phyloP scores from a whole-genome alignment of 139 green algal genomes.

The Chlorella sp. region DNA sequence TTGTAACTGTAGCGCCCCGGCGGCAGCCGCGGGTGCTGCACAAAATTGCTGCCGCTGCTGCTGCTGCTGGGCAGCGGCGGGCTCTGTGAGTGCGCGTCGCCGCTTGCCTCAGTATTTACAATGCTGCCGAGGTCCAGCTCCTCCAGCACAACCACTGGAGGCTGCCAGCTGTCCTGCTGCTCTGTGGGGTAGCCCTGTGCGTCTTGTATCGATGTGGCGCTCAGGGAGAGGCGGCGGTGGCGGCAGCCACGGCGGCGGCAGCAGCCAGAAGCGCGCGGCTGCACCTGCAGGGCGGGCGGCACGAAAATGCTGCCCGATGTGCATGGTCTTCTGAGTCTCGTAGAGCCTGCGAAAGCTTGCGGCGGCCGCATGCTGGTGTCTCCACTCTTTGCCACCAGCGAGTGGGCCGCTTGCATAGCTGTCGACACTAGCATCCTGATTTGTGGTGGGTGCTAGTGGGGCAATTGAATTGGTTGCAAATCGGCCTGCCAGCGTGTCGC shows the following conservation, averaged over 20 bases:
- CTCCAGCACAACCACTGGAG: too few relatives aligned
- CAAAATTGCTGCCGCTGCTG: not conserved
- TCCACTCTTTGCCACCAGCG: too few relatives aligned
- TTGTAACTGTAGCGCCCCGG: slow-evolving; percentile 35
- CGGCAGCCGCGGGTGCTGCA: not conserved
- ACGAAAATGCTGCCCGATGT: too few relatives aligned
- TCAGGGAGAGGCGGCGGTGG: not conserved
- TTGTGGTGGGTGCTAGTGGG: too few relatives aligned
- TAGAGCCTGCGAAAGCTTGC: not conserved
- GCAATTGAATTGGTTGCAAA: too few relatives aligned
- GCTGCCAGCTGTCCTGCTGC: not conserved
- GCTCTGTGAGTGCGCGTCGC: too few relatives aligned
- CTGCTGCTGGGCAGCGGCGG: not conserved
- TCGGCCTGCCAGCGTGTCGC: too few relatives aligned
- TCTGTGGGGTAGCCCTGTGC: not conserved
- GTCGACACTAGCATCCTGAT: too few relatives aligned
- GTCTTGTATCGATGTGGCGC: not conserved
- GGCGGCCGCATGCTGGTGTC: too few relatives aligned
- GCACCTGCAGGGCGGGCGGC: not conserved
- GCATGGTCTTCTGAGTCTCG: not conserved
- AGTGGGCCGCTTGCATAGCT: too few relatives aligned
- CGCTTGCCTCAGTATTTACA: too few relatives aligned
- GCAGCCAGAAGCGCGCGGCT: not conserved
- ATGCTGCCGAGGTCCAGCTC: too few relatives aligned
- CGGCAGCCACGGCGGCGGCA: not conserved